A percentile compares a stretch with the other conserved stretches of the same genome.
phyloP scores from a whole-genome alignment of 1,139 yeast species.

The Candida pseudoviswanathii region DNA sequence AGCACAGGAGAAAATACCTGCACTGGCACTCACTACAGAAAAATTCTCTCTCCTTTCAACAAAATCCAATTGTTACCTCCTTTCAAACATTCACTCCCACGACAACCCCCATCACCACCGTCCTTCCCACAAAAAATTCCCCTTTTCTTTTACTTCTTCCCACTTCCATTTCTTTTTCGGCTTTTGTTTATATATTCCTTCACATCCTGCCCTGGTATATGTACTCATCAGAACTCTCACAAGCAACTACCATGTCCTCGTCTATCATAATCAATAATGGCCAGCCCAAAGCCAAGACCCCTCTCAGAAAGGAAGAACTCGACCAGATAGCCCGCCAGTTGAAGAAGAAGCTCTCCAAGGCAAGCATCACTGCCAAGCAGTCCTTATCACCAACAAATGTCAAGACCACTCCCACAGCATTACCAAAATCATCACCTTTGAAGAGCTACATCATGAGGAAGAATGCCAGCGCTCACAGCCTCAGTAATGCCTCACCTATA shows the following conservation, averaged over 20 bases:
- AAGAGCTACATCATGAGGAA: conserved; percentile 31
- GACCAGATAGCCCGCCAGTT: conserved; percentile 50
- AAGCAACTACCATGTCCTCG: neutral
- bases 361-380: conserved; percentile 50
- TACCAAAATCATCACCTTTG: conserved; percentile 34
- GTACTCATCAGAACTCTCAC: neutral
- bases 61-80: neutral
- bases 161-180: neutral
- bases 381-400: conserved; percentile 29
- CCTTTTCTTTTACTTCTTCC: neutral
- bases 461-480: conserved; percentile 12
- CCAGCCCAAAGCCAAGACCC: conserved; percentile 27
- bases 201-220: neutral
- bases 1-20: too few relatives aligned
- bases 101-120: too few relatives aligned
- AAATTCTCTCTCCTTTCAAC: conserved; percentile 1
- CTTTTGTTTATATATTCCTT: neutral
- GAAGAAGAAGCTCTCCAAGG: conserved; percentile 46
- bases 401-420: conserved; percentile 12
- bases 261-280: conserved; percentile 6
- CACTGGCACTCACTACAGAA: too few relatives aligned
- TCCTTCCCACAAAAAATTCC: too few relatives aligned
- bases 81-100: neutral
- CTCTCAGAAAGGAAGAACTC: conserved; percentile 48
- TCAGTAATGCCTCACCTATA: conserved; percentile 13